Conservation (phyloP, 192 early-diverging fungal species). For the Rhizoclosmatium sp. region DNA sequence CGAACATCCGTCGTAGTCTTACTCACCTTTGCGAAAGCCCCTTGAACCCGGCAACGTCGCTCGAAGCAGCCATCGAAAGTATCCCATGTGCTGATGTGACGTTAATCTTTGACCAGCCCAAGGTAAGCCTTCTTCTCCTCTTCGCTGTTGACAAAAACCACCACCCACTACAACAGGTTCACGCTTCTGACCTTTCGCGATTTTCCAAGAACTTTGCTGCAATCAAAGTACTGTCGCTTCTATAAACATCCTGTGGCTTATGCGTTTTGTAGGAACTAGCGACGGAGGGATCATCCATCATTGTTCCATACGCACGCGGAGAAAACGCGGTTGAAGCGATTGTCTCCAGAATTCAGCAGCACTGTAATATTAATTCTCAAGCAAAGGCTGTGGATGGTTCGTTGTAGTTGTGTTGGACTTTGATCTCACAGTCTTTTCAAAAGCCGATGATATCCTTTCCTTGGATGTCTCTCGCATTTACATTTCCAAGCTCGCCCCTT, state of each 20-base stretch:
- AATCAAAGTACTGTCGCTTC: slow-evolving; percentile 10
- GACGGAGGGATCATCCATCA: slow-evolving; percentile 3
- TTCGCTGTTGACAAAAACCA: neutral
- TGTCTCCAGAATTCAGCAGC: neutral
- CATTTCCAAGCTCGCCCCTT: neutral
- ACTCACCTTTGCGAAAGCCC: neutral
- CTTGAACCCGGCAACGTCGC: neutral
- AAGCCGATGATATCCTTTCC: neutral
- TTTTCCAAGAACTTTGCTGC: slow-evolving; percentile 6
- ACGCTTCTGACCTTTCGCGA: slow-evolving; percentile 24
- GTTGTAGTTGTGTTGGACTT: neutral
- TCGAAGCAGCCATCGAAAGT: slow-evolving; percentile 7
- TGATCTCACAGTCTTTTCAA: neutral
- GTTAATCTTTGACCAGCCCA: slow-evolving; percentile 11
- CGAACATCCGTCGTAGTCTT: neutral
- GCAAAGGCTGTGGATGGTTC: neutral
- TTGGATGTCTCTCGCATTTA: neutral
- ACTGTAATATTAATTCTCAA: neutral
- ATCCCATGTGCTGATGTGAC: slow-evolving; percentile 19
- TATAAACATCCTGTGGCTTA: neutral
- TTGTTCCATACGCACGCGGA: slow-evolving; percentile 13
- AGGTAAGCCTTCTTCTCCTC: neutral
- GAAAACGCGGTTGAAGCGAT: slow-evolving; percentile 1
- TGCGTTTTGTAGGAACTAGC: slow-evolving; percentile 7
- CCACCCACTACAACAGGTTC: neutral